phyloP scores from a whole-genome alignment of 176 grass and related monocot genomes.

The Carex myosuroides region DNA sequence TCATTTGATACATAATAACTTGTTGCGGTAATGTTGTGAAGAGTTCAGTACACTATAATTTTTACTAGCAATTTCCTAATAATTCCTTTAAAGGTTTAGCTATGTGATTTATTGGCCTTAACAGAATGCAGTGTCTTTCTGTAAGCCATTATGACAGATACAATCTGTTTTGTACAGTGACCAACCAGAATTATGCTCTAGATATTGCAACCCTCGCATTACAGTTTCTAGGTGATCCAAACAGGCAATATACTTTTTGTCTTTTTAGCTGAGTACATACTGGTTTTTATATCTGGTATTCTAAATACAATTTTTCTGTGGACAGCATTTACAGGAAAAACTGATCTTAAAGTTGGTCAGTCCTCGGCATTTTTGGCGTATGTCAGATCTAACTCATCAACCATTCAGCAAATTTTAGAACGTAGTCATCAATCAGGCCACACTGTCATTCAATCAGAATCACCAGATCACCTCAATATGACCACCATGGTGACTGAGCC shows the following conservation, averaged over 20 bases:
- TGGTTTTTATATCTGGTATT: background rate
- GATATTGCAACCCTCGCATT: background rate
- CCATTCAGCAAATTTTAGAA: slow-evolving; percentile 31
- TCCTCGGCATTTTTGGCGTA: slow-evolving; percentile 94
- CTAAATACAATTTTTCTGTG: slow-evolving; percentile 22
- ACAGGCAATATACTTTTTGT: background rate
- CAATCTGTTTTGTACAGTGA: background rate
- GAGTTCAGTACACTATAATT: background rate
- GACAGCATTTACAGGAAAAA: slow-evolving; percentile 64
- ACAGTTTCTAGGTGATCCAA: background rate
- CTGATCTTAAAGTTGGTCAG: slow-evolving; percentile 57
- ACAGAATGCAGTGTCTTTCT: background rate
- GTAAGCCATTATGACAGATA: background rate
- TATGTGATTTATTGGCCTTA: background rate
- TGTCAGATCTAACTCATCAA: slow-evolving; percentile 51
- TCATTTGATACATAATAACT: background rate
- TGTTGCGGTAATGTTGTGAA: background rate
- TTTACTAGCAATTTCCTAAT: background rate
- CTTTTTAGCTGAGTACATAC: background rate
- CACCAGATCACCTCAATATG: slow-evolving; percentile 20
- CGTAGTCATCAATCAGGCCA: slow-evolving; percentile 27
- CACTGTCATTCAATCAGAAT: slow-evolving; percentile 31
- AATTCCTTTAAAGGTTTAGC: background rate
- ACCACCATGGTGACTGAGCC: slow-evolving; percentile 26
- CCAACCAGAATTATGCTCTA: background rate